A percentile compares a stretch with the other conserved stretches of the same genome.
These are phyloP conservation scores for Pleochaeta shiraiana DNA, from an alignment of 2,329 filamentous ascomycete genomes.

Conservation along the genomic window DNA sequence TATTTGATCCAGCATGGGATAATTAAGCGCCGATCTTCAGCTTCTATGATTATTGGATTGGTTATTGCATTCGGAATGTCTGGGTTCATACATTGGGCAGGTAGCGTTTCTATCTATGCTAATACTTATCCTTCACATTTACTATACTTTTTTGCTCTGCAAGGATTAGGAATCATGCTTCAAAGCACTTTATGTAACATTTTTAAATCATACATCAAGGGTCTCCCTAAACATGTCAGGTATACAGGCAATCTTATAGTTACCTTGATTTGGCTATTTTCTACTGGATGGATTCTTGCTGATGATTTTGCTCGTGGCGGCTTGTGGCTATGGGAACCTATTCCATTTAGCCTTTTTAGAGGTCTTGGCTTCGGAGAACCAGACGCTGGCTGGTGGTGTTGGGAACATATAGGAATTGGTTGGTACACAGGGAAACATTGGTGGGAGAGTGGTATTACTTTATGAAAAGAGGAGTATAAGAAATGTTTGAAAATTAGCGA, in stretches of 20 bases:
- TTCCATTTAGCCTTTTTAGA: slow-evolving; percentile 54
- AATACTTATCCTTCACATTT: slow-evolving; percentile 29
- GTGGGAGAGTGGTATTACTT: slow-evolving; percentile 31
- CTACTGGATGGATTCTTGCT: slow-evolving; percentile 40
- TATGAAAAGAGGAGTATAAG: slow-evolving; percentile 5
- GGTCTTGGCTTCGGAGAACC: slow-evolving; percentile 38
- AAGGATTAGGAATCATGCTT: slow-evolving; percentile 39
- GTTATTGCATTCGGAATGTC: slow-evolving; percentile 41
- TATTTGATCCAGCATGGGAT: slow-evolving; percentile 24
- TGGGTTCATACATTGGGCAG: slow-evolving; percentile 46
- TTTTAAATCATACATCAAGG: slow-evolving; percentile 18
- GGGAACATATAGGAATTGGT: slow-evolving; percentile 27
- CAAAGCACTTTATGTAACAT: slow-evolving; percentile 27
- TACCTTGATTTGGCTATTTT: slow-evolving; percentile 42
- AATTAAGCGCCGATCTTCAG: slow-evolving; percentile 19
- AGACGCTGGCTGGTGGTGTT: slow-evolving; percentile 46
- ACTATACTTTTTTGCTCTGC: slow-evolving; percentile 47
- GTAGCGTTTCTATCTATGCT: slow-evolving; percentile 43
- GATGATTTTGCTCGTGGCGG: slow-evolving; percentile 58
- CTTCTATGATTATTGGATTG: slow-evolving; percentile 19
- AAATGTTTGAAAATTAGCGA: too few relatives aligned
- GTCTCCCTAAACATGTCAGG: slow-evolving; percentile 25
- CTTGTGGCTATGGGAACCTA: slow-evolving; percentile 60
- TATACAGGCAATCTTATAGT: slow-evolving; percentile 37
- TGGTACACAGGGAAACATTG: slow-evolving; percentile 40